phyloP scores from a whole-genome alignment of 1,284 basidiomycete genomes.

The Ceratobasidium sp. region DNA sequence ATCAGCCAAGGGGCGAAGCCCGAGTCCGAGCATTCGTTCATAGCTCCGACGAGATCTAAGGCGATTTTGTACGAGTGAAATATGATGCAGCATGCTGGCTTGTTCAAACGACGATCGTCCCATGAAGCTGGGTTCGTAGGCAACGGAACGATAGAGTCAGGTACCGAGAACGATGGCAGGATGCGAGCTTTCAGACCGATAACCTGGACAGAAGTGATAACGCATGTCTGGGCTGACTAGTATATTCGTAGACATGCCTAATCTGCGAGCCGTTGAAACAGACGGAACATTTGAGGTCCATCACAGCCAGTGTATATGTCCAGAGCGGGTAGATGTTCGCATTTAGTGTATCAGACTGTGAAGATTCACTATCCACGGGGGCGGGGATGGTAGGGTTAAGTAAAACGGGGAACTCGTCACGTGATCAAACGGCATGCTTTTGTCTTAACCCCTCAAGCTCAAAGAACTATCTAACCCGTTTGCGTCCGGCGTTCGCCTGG shows the following conservation, averaged over 20 bases:
- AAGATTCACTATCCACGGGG: neutral
- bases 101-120: neutral
- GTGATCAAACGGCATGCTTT: conserved; percentile 7
- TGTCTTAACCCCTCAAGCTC: neutral
- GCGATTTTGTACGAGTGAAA: neutral
- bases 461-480: conserved; percentile 31
- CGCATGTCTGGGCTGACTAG: neutral
- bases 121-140: neutral
- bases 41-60: conserved; percentile 6
- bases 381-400: conserved; percentile 9
- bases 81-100: neutral
- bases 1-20: neutral
- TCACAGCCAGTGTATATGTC: neutral
- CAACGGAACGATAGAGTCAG: neutral
- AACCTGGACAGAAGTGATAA: neutral
- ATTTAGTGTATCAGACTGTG: neutral
- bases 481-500: conserved; percentile 39
- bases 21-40: neutral
- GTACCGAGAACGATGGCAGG: neutral
- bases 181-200: neutral
- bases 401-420: conserved; percentile 1
- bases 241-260: neutral
- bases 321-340: neutral
- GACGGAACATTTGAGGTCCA: neutral
- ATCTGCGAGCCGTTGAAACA: neutral